Percentiles rank a stretch among this genome's conserved stretches.
These are phyloP conservation scores for Pythium myriotylum DNA, from an alignment of 352 stramenopile genomes.

Conservation along the genomic window DNA sequence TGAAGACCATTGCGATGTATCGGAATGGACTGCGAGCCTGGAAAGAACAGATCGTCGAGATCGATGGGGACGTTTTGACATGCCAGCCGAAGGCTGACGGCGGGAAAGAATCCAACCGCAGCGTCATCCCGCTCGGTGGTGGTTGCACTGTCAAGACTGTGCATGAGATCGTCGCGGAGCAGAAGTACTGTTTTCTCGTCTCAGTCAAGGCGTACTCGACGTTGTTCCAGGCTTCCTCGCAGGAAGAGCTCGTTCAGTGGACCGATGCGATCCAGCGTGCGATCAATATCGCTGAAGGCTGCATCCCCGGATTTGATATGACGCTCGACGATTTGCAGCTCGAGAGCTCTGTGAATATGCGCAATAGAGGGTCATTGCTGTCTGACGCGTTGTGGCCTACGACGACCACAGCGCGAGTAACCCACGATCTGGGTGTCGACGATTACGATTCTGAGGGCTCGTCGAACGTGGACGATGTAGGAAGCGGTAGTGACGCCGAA, in stretches of 20 bases:
- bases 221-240: constrained; percentile 60
- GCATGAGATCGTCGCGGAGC: constrained; percentile 62
- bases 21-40: constrained; percentile 43
- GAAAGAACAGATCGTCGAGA: constrained; percentile 67
- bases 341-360: constrained; percentile 59
- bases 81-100: constrained; percentile 36
- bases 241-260: constrained; percentile 57
- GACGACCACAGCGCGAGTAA: not conserved
- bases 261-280: constrained; percentile 63
- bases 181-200: constrained; percentile 72
- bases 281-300: constrained; percentile 70
- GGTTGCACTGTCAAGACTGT: constrained; percentile 62
- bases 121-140: constrained; percentile 47
- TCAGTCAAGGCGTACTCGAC: constrained; percentile 60
- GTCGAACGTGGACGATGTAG: constrained; percentile 37
- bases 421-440: constrained; percentile 3
- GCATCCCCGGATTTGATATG: constrained; percentile 49
- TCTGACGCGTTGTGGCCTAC: constrained; percentile 21
- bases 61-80: constrained; percentile 63
- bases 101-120: constrained; percentile 20
- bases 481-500: constrained; percentile 4
- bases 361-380: constrained; percentile 30
- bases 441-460: constrained; percentile 7
- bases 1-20: constrained; percentile 62
- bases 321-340: constrained; percentile 52